A percentile compares a stretch with the other conserved stretches of the same genome.
phyloP scores from a whole-genome alignment of 2,329 filamentous ascomycete genomes.

The Aspergillus vadensis region DNA sequence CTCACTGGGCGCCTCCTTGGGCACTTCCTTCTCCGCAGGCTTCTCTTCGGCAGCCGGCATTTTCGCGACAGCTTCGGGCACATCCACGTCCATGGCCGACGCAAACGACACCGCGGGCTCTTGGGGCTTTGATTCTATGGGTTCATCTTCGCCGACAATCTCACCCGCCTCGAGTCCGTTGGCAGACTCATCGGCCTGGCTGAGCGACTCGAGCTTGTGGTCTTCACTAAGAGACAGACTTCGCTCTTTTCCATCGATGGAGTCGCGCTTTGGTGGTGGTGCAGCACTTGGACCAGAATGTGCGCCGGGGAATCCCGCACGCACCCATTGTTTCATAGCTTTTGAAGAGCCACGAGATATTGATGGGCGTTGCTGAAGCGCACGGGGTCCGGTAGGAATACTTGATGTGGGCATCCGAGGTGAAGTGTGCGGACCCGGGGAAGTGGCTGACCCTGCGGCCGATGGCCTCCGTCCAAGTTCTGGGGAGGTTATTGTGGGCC shows the following conservation, averaged over 20 bases:
- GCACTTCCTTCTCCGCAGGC: too few relatives aligned
- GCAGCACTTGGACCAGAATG: constrained; percentile 22
- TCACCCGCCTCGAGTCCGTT: constrained; percentile 20
- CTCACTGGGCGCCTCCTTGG: not conserved
- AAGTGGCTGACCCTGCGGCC: constrained; percentile 29
- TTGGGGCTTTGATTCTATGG: constrained; percentile 3
- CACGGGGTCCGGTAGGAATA: constrained; percentile 47
- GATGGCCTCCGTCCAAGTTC: constrained; percentile 28
- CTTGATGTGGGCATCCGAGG: constrained; percentile 39
- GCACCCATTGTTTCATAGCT: constrained; percentile 43
- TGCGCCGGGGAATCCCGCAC: constrained; percentile 36
- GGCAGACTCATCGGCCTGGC: constrained; percentile 17
- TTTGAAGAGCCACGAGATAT: constrained; percentile 37
- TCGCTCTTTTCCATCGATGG: constrained; percentile 32
- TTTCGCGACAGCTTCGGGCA: not conserved
- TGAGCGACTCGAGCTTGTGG: constrained; percentile 17
- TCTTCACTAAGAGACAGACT: constrained; percentile 23
- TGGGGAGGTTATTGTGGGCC: constrained; percentile 28
- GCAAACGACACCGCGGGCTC: constrained; percentile 2
- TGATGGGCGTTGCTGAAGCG: constrained; percentile 38
- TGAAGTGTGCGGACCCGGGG: constrained; percentile 39
- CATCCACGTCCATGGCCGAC: not conserved
- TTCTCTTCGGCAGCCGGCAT: not conserved
- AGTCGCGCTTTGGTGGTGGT: constrained; percentile 34
- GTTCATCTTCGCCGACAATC: constrained; percentile 16